These are phyloP conservation scores for Globisporangium takayamanum DNA, from an alignment of 352 stramenopile genomes.

Conservation along the genomic window DNA sequence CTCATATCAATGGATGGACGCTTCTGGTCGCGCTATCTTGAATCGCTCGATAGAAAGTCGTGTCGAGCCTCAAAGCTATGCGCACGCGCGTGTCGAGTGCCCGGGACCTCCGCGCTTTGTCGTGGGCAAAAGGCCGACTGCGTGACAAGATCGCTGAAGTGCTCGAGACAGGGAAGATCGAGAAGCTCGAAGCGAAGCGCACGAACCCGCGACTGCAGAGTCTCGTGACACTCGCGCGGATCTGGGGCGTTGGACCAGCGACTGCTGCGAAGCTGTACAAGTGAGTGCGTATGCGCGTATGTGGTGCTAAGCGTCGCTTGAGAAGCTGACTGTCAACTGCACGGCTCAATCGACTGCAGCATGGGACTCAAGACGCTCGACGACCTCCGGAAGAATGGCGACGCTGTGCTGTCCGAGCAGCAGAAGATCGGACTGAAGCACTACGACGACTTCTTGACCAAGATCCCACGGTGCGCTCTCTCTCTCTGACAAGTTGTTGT, in stretches of 20 bases:
- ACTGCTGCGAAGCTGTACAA: conserved; percentile 76
- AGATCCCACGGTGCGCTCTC: conserved; percentile 51
- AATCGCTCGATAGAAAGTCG: conserved; percentile 39
- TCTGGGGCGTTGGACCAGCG: conserved; percentile 74
- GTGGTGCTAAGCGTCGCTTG: not conserved
- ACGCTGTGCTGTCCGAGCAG: conserved; percentile 40
- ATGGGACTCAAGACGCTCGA: conserved; percentile 61
- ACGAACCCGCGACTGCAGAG: conserved; percentile 44
- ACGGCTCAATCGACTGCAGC: conserved; percentile 9
- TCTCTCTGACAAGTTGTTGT: not conserved
- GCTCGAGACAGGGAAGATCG: conserved; percentile 61
- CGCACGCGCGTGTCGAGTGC: conserved; percentile 48
- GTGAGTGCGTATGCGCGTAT: conserved; percentile 16
- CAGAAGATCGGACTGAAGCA: conserved; percentile 78
- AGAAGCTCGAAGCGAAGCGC: conserved; percentile 81
- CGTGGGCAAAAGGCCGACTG: conserved; percentile 66
- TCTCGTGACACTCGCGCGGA: conserved; percentile 56
- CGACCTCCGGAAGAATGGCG: conserved; percentile 31
- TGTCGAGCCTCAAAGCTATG: conserved; percentile 67
- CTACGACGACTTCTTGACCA: conserved; percentile 73
- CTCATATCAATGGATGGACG: no score
- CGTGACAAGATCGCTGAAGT: conserved; percentile 70
- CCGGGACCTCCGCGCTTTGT: conserved; percentile 50
- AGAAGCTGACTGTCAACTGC: not conserved
- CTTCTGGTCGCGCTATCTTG: no score